A percentile compares a stretch with the other conserved stretches of the same genome.
These are phyloP conservation scores for Dactylellina sp. DNA, from an alignment of 2,329 filamentous ascomycete genomes.

Conservation along the genomic window DNA sequence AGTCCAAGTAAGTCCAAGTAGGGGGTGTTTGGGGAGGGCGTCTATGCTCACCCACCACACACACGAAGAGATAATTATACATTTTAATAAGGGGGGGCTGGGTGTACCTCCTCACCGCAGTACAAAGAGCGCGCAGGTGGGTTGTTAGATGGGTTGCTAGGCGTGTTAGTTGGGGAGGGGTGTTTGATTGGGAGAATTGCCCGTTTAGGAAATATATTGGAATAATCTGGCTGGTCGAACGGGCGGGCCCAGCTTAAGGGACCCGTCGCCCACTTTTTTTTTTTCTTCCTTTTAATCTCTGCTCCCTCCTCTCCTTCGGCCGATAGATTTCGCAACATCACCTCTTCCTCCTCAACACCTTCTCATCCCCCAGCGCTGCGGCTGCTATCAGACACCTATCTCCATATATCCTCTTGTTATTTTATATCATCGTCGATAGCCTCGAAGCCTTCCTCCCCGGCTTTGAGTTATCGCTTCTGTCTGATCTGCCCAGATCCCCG, in stretches of 20 bases:
- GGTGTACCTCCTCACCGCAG: too few relatives aligned
- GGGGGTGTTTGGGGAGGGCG: conserved; percentile 52
- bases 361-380: conserved; percentile 12
- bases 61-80: too few relatives aligned
- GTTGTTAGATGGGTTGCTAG: conserved; percentile 2
- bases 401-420: neutral
- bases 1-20: too few relatives aligned
- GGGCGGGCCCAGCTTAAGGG: conserved; percentile 47
- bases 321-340: conserved; percentile 57
- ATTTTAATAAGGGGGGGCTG: too few relatives aligned
- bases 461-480: too few relatives aligned
- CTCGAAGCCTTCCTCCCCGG: too few relatives aligned
- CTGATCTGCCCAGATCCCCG: neutral
- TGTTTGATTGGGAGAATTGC: conserved; percentile 21
- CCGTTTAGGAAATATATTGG: conserved; percentile 21
- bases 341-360: conserved; percentile 54
- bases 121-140: too few relatives aligned
- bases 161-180: neutral
- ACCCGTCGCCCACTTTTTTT: conserved; percentile 54
- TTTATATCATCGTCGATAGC: conserved; percentile 3
- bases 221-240: conserved; percentile 48
- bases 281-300: conserved; percentile 26
- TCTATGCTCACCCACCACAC: too few relatives aligned
- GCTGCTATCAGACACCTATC: conserved; percentile 16
- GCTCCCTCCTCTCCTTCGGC: conserved; percentile 40